A percentile compares a stretch with the other conserved stretches of the same genome.
These are phyloP conservation scores for Nicotiana otophora DNA, from an alignment of 257 asterid species.

Conservation along the genomic window DNA sequence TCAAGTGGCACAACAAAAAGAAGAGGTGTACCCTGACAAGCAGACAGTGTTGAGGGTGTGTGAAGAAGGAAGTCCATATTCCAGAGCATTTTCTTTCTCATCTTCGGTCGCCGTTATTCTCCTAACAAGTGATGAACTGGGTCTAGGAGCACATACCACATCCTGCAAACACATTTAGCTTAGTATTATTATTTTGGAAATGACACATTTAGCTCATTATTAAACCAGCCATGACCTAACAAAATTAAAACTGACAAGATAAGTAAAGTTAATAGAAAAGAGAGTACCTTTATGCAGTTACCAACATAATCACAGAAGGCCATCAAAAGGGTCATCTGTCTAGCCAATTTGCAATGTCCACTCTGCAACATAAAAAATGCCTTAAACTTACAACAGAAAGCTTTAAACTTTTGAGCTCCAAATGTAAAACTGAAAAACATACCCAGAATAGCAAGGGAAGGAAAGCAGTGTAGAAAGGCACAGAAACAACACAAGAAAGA, in stretches of 20 bases:
- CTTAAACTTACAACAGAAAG: too few species aligned
- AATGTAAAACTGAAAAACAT: conserved; percentile 6
- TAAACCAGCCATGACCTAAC: background rate
- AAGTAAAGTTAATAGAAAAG: background rate
- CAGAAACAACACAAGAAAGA: conserved; percentile 83
- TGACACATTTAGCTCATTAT: background rate
- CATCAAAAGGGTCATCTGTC: conserved; percentile 93
- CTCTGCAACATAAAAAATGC: conserved; percentile 39
- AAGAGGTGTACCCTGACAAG: conserved; percentile 66
- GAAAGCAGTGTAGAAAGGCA: conserved; percentile 93
- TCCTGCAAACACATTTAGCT: conserved; percentile 41
- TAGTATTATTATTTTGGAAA: too few species aligned
- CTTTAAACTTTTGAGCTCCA: too few species aligned
- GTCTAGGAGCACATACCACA: conserved; percentile 87
- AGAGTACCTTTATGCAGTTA: conserved; percentile 58
- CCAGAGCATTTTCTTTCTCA: conserved; percentile 85
- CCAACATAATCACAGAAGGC: conserved; percentile 84
- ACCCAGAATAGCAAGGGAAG: conserved; percentile 98
- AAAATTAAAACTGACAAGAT: background rate
- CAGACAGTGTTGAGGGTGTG: conserved; percentile 95
- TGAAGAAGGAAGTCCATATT: conserved; percentile 90
- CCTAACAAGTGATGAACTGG: conserved; percentile 67
- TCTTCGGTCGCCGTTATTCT: conserved; percentile 78
- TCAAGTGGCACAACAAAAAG: background rate
- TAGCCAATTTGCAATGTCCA: conserved; percentile 89